Base-by-base conservation (phyloP, 2,329 filamentous ascomycete genomes). In the Botrytis porri region DNA sequence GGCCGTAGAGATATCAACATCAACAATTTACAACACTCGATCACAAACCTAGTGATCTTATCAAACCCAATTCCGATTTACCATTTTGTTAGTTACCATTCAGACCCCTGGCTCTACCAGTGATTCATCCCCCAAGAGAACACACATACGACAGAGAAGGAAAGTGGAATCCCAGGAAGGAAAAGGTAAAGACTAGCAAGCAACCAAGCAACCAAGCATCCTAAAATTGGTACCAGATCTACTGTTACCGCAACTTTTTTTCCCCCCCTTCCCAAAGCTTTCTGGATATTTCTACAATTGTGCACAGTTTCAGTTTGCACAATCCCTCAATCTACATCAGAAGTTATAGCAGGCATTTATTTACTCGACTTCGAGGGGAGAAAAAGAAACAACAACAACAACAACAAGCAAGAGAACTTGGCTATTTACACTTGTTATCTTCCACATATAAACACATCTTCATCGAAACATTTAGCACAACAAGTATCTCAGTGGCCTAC, bases 401-500 rank as follows among this genome's bases (percentile, higher is more conserved):
- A n/a, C n/a, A 37, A 4, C 37, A 9, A 16, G 37, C 25, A 39
- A 41, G 12, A 60, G 51, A 16, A 22, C 67, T 35, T 37, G 25
- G 18, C 29, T 35, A n/a, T 39, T 62, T 41, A 43, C 18, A 45
- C 41, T 48, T 25, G 39, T 32, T 18, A 45, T 45, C 39, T 43
- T 59, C 37, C n/a, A 32, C n/a, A 43, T 41, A 51, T 45, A 48
- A 43, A 39, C 41, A 35, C 32, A 67, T 54, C 66, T 37, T 29
- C 32, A 57, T 57, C 51, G 51, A 57, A 59, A 29, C 32, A 32
- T 48, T 61, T n/a, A 51, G 48, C 41, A 45, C 35, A 39, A 59
- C 45, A 64, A 64, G 35, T 62, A 65, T 59, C 65, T 35, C 66
- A 16, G 61, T n/a, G 61, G 64, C 39, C 29, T 37, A 10, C 41